Conservation (phyloP, 108 stramenopile genomes). For the Nitzschia sp. region DNA sequence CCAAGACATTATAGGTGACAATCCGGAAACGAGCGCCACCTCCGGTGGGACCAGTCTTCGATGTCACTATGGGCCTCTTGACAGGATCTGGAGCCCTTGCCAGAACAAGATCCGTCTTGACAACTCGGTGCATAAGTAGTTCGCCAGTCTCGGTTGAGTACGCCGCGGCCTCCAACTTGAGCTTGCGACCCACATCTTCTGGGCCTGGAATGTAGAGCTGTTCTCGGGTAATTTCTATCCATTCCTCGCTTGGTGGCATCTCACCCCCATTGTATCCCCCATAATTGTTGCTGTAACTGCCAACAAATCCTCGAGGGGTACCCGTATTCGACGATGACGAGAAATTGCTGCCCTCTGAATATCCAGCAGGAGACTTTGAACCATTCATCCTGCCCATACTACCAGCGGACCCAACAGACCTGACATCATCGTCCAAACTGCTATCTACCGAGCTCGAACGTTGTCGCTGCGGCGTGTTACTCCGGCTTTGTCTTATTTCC, state of each 20-base stretch:
- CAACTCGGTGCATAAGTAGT: conserved; percentile 82
- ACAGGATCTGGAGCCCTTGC: conserved; percentile 80
- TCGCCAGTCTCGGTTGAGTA: conserved; percentile 82
- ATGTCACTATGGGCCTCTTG: conserved; percentile 73
- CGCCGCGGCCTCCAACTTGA: conserved; percentile 82
- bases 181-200: conserved; percentile 77
- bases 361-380: conserved; percentile 27
- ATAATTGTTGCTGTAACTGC: conserved; percentile 31
- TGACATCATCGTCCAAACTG: conserved; percentile 28
- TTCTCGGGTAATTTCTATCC: conserved; percentile 79
- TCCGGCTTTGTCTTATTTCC: conserved; percentile 29
- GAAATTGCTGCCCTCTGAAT: conserved; percentile 9
- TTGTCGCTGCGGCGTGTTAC: conserved; percentile 29
- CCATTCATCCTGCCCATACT: conserved; percentile 32
- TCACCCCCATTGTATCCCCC: conserved; percentile 40
- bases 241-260: conserved; percentile 52
- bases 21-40: conserved; percentile 90
- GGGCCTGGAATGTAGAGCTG: conserved; percentile 74
- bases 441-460: conserved; percentile 34
- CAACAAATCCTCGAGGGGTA: conserved; percentile 52
- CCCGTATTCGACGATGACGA: conserved; percentile 30
- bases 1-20: conserved; percentile 95
- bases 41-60: conserved; percentile 58
- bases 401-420: conserved; percentile 36
- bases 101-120: conserved; percentile 87